These are phyloP conservation scores for Pseudocercospora fuligena DNA, from an alignment of 2,329 filamentous ascomycete genomes.

Conservation along the genomic window DNA sequence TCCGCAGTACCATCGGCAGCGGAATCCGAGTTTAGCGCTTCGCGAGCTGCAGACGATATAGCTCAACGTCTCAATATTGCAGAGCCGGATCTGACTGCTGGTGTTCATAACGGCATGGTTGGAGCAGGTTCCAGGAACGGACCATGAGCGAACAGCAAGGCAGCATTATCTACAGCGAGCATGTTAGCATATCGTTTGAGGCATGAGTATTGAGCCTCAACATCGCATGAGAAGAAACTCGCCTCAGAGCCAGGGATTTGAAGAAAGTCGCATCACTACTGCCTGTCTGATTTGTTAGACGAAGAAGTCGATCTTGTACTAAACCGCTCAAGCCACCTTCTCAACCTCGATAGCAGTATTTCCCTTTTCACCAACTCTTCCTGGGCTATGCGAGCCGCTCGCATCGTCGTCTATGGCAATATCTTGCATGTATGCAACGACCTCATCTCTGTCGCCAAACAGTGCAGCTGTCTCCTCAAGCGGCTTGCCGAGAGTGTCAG, in stretches of 20 bases:
- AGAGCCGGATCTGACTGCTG: conserved; percentile 14
- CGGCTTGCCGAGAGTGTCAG: conserved; percentile 28
- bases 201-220: not conserved
- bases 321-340: not conserved
- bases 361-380: not conserved
- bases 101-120: conserved; percentile 16
- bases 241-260: not conserved
- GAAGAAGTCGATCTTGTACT: not conserved
- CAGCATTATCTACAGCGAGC: not conserved
- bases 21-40: not conserved
- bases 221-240: not conserved
- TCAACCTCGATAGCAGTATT: conserved; percentile 1
- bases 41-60: not conserved
- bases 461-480: conserved; percentile 30
- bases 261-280: not conserved
- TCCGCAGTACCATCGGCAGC: not conserved
- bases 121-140: conserved; percentile 2
- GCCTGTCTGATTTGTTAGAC: not conserved
- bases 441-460: conserved; percentile 26
- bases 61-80: not conserved
- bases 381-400: not conserved
- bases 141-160: not conserved
- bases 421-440: conserved; percentile 19
- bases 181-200: not conserved
- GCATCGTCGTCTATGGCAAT: conserved; percentile 7